phyloP scores from a whole-genome alignment of 176 grass and related monocot genomes.

The Thinopyrum elongatum region DNA sequence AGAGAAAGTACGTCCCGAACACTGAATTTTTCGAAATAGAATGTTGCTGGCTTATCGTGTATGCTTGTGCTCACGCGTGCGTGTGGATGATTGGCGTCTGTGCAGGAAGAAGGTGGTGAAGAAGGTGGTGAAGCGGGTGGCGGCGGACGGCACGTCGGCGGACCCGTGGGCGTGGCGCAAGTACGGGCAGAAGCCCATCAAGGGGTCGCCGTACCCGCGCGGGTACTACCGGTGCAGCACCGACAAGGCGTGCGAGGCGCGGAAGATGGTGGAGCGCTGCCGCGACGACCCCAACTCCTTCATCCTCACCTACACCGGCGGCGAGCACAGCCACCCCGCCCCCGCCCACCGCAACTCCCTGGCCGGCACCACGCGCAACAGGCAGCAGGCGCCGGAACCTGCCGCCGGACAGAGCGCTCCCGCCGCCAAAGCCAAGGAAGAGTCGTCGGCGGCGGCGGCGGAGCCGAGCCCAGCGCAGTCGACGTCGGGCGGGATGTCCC shows the following conservation, averaged over 20 bases:
- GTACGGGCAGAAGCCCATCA: slow-evolving; percentile 98
- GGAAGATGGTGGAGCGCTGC: slow-evolving; percentile 88
- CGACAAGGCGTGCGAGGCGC: slow-evolving; percentile 58
- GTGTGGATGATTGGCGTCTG: neutral
- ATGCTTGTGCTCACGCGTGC: neutral
- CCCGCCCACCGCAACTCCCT: slow-evolving; percentile 80
- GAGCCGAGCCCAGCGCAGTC: neutral
- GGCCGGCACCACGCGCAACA: slow-evolving; percentile 68
- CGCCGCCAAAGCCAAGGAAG: neutral
- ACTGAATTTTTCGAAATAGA: neutral
- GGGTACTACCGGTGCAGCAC: slow-evolving; percentile 82
- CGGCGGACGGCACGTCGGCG: slow-evolving; percentile 39
- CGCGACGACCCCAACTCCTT: slow-evolving; percentile 42
- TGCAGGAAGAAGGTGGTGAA: slow-evolving; percentile 65
- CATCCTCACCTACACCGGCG: slow-evolving; percentile 79
- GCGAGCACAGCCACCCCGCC: slow-evolving; percentile 59
- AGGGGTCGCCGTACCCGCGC: slow-evolving; percentile 80
- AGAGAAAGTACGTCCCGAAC: slow-evolving; percentile 53
- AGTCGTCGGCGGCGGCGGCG: neutral
- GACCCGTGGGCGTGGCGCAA: slow-evolving; percentile 95
- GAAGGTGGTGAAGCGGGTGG: slow-evolving; percentile 54
- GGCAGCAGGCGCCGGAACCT: neutral
- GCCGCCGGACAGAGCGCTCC: neutral
- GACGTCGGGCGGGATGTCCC: neutral
- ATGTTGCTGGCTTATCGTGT: neutral